Base-by-base conservation (phyloP, 2,329 filamentous ascomycete species). In the Dryadomyces quercus-mongolicae region DNA sequence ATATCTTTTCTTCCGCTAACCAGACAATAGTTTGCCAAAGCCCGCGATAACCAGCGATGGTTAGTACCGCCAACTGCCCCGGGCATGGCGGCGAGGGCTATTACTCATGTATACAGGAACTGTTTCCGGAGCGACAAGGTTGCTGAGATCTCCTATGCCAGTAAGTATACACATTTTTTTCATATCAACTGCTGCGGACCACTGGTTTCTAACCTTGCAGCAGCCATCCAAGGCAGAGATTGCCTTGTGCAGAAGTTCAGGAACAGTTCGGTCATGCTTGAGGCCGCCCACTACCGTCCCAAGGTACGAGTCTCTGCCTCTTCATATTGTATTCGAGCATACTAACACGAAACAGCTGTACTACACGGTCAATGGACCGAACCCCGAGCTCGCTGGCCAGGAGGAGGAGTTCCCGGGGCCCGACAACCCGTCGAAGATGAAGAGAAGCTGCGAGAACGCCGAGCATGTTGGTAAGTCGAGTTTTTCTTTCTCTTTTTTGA, bases 261-360 rank as follows among this genome's bases (percentile, higher is more conserved):
- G 40, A 98, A 98, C 71, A 95, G 89, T 43, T 92, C 89, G 0
- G 90, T 98, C 34, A 96, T 97, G 89, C 75, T 92, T 1, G 91
- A 97, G 69, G 80, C 83, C 12, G 75, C 81, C 0, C 82, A 85
- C 52, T 95, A 89, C 63, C 84, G 89, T 1, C 93, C 93, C 0
- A 94, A 94, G 76, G 86, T 90, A 54, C 16, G 51, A 4, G 40
- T 7, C 3, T 15, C 1, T 36, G 18, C 25, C 10, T 5, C 5
- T 42, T 34, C 16, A 1, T 1, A 10, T 2, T 9, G n/a, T 18
- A 20, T n/a, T 1, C 9, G 50, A 20, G 49, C 46, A 49, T 31
- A 34, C 61, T 65, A 20, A 67, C 57, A 31, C 12, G 20, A 12
- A 5, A 1, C 6, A 80, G 77, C 66, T 81, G 1, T 81, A 77